Percentiles rank a stretch among this genome's conserved stretches.
These are phyloP conservation scores for Saccharomycopsis sp. DNA, from an alignment of 805 yeast genomes.

Conservation along the genomic window DNA sequence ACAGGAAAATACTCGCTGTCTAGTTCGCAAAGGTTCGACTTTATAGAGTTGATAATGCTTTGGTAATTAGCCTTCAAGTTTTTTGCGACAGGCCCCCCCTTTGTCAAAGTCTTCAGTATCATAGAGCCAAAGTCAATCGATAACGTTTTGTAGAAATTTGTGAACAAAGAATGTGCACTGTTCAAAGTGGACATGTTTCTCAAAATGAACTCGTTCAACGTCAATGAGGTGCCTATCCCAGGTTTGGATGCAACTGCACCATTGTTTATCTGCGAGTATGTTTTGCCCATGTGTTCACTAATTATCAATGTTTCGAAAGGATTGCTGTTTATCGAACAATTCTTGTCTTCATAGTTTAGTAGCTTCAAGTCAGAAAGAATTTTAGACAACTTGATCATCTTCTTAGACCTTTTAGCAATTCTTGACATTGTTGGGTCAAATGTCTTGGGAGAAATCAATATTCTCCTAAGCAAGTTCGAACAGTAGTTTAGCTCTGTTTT, in stretches of 20 bases:
- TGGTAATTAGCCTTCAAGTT: slow-evolving; percentile 31
- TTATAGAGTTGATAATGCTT: slow-evolving; percentile 28
- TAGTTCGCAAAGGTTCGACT: slow-evolving; percentile 23
- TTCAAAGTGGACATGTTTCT: slow-evolving; percentile 9
- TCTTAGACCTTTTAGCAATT: slow-evolving; percentile 8
- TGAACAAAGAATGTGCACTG: slow-evolving; percentile 5
- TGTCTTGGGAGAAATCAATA: slow-evolving; percentile 17
- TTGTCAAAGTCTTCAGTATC: slow-evolving; percentile 34
- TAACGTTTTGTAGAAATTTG: slow-evolving; percentile 29
- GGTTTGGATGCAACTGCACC: neutral
- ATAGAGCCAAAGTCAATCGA: slow-evolving; percentile 30
- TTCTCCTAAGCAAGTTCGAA: slow-evolving; percentile 12
- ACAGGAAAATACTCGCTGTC: slow-evolving; percentile 4
- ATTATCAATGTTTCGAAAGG: neutral
- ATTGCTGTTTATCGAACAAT: neutral
- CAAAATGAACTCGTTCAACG: slow-evolving; percentile 11
- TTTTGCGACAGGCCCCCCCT: slow-evolving; percentile 42
- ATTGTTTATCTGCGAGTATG: neutral
- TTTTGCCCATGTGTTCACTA: neutral
- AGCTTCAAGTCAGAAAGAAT: slow-evolving; percentile 7
- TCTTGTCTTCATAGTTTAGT: slow-evolving; percentile 3
- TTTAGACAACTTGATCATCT: slow-evolving; percentile 8
- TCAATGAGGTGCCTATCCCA: neutral
- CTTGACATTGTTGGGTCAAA: slow-evolving; percentile 13
- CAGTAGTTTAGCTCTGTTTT: slow-evolving; percentile 8